phyloP scores from a whole-genome alignment of 352 stramenopile genomes.

The Phytophthora fragariaefolia region DNA sequence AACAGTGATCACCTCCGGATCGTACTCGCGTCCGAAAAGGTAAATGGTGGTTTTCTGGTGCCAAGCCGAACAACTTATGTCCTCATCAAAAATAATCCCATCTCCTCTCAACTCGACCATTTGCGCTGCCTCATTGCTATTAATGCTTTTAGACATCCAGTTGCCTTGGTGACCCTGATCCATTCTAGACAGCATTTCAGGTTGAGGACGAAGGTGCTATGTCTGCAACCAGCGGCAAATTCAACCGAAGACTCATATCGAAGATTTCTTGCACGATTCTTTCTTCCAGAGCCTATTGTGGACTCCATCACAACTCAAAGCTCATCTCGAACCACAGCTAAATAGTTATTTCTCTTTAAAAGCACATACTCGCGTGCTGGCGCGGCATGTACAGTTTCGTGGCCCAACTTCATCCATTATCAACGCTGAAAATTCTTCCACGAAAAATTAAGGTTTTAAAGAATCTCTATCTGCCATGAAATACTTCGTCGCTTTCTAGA shows the following conservation, averaged over 20 bases:
- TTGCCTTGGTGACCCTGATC: not conserved
- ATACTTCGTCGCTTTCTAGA: not conserved
- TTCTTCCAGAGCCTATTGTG: conserved; percentile 6
- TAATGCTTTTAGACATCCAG: not conserved
- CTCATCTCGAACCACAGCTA: not conserved
- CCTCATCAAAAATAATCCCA: conserved; percentile 1
- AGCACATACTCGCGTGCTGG: not conserved
- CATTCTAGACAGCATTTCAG: not conserved
- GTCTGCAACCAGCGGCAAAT: conserved; percentile 2
- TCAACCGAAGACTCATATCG: not conserved
- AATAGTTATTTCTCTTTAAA: conserved; percentile 9
- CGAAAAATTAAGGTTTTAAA: not conserved
- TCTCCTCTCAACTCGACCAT: not conserved
- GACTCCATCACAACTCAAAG: not conserved
- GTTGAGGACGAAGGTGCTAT: conserved; percentile 9
- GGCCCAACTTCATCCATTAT: not conserved
- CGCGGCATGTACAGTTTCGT: not conserved
- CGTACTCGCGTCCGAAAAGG: too few species aligned
- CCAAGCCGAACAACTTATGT: too few species aligned
- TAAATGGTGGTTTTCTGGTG: too few species aligned
- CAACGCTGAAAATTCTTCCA: not conserved
- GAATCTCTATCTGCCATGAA: not conserved
- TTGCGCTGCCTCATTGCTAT: conserved; percentile 3
- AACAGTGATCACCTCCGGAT: too few species aligned
- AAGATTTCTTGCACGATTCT: conserved; percentile 6